Base-by-base conservation (phyloP, 176 grass and related monocot species). In the Oryza punctata region DNA sequence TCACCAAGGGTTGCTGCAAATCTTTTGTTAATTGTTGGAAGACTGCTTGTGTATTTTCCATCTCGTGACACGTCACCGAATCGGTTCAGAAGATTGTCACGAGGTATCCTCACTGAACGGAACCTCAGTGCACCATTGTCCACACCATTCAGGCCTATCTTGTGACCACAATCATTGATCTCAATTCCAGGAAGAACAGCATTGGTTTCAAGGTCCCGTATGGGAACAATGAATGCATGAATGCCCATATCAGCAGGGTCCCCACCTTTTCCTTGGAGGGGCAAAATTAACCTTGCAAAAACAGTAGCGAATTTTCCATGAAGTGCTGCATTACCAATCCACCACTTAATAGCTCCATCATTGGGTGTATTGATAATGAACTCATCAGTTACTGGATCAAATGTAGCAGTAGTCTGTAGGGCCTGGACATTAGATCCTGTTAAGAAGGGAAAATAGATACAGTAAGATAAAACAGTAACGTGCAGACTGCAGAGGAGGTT, bases 301-400 rank as follows among this genome's bases (percentile, higher is more conserved):
- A 99, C 96, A 38, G 92, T 95, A 1, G 96, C 96, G 65, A 94
- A 94, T 82, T 95, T 95, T 84, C 96, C 93, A 63, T 99, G 91
- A 77, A 93, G 76, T 57, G 96, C 91, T 65, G 96, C 96, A 70
- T 99, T 99, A 29, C 93, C 96, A 67, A 99, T 99, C 96, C 96
- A 99, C 96, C 96, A 98, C 82, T 99, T 99, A 41, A 99, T 95
- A 46, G 96, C 96, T 63, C 96, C 96, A 70, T 99, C 93, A 83
- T 99, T 99, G 63, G 96, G 96, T 33, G 96, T 99, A 54, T 99
- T 67, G 70, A 99, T 89, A 24, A 99, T 85, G 32, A 99, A 99
- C 83, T 99, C 93, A 47, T 99, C 91, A 11, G 91, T 92, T 54
- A 95, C 65, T 73, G 96, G 93, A 93, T 99, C 96, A 71, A 99